Base-by-base conservation (phyloP, 2,329 filamentous ascomycete species). In the Fusarium pseudoanthophilum region DNA sequence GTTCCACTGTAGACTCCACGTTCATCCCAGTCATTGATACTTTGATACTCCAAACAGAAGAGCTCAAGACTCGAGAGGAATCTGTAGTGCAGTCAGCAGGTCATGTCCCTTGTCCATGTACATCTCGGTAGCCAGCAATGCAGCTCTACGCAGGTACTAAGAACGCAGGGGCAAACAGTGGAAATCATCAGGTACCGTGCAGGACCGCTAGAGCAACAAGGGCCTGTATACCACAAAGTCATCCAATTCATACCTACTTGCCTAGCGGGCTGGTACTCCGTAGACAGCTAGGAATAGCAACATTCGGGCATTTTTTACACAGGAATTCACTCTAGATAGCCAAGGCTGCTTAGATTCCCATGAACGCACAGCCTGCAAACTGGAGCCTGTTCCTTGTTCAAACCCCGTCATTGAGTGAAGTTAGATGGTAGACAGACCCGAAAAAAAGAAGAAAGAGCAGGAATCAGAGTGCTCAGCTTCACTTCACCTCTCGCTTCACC, bases 1-100 rank as follows among this genome's bases (percentile, higher is more conserved):
- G 73, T 75, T 70, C 73, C 73, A 74, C 71, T 45, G 24, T 42
- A 65, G 74, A 71, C 75, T 76, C 75, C 74, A 76, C 74, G 74
- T 56, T 67, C 57, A 67, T 67, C 72, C 71, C 43, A 56, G 67
- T 68, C 62, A 64, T 61, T 56, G 36, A 67, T 51, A 71, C 56
- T 53, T 59, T 56, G 36, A 67, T 51, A 71, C 56, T 53, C 36
- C 51, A 64, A 60, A 18, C 51, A 58, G 39, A 55, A 21, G 48
- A 40, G 40, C 37, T 46, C 55, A 39, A 51, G 40, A 18, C 26
- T 24, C 36, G 53, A 45, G 59, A 45, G 43, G 58, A 69, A 59
- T 40, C 55, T 58, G 65, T 58, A 51, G 71, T 58, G 67, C 62
- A 56, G 71, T 69, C 51, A 75, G 72, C 69, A 75, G 51, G 34